Percentiles rank a stretch among this genome's conserved stretches.
These are phyloP conservation scores for Tetrahymena elliotti DNA, from an alignment of 73 alveolate genomes.

Conservation along the genomic window DNA sequence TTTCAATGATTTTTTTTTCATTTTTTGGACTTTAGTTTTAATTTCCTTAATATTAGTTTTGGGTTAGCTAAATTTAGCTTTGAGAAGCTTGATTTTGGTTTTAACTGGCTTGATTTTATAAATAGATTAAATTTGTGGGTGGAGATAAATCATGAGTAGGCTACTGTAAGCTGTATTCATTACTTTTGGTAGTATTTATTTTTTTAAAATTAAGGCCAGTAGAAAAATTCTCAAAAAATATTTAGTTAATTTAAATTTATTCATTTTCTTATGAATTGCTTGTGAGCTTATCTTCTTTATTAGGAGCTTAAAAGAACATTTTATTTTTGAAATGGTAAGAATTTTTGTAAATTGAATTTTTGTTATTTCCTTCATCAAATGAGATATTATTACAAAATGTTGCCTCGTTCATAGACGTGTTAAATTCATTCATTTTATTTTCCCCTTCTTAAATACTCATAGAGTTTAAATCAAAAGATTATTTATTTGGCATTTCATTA, in stretches of 20 bases:
- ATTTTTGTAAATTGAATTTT: background rate
- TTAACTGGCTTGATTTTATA: too few relatives aligned
- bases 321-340: background rate
- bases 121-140: background rate
- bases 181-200: background rate
- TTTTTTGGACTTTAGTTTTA: background rate
- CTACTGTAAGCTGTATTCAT: background rate
- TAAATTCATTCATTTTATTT: background rate
- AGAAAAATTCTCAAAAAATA: background rate
- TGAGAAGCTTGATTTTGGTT: background rate
- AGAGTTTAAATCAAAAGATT: background rate
- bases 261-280: background rate
- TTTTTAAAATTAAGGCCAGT: background rate
- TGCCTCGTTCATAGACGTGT: background rate
- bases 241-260: background rate
- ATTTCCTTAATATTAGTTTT: background rate
- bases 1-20: background rate
- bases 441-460: background rate
- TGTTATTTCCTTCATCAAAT: background rate
- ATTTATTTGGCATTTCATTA: background rate
- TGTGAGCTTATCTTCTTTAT: background rate
- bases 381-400: background rate
- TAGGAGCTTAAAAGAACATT: background rate
- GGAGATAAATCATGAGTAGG: background rate
- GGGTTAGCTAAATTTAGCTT: background rate